Conservation (phyloP, 2,329 filamentous ascomycete species). For the Curvularia hawaiiensis region DNA sequence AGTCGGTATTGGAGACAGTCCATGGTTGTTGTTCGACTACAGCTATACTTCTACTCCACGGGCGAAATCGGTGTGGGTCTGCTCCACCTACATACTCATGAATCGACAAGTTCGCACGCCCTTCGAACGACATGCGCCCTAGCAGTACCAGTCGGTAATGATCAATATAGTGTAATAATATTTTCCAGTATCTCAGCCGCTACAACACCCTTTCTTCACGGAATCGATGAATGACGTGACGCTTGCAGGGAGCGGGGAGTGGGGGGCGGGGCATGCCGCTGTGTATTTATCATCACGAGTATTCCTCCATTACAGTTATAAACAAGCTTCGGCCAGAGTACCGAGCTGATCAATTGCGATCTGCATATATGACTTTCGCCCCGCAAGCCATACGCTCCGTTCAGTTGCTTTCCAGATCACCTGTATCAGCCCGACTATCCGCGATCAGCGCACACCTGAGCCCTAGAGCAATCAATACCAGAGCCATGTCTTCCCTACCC, state of each 20-base stretch:
- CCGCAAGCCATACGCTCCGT: conserved; percentile 17
- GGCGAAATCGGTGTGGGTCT: background rate
- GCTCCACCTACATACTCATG: background rate
- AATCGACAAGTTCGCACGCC: background rate
- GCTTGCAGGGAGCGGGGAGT: conserved; percentile 15
- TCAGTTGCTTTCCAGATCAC: conserved; percentile 12
- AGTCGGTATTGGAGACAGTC: background rate
- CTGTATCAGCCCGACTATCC: conserved; percentile 26
- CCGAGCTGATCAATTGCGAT: background rate
- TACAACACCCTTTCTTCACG: background rate
- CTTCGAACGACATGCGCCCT: background rate
- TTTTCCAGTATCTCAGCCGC: background rate
- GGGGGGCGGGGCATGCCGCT: conserved; percentile 5
- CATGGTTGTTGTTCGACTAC: background rate
- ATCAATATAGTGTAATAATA: background rate
- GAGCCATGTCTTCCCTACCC: conserved; percentile 59
- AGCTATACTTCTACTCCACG: background rate
- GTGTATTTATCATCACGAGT: conserved; percentile 16
- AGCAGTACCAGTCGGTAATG: background rate
- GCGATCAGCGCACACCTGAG: conserved; percentile 25
- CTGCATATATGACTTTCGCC: conserved; percentile 22
- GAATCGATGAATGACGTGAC: conserved; percentile 8
- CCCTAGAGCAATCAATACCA: conserved; percentile 12
- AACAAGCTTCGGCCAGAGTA: background rate
- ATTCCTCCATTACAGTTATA: background rate